Evolutionary conservation across 129 eudicot species (phyloP).

Genomic region (Artemisia annua): DNA sequence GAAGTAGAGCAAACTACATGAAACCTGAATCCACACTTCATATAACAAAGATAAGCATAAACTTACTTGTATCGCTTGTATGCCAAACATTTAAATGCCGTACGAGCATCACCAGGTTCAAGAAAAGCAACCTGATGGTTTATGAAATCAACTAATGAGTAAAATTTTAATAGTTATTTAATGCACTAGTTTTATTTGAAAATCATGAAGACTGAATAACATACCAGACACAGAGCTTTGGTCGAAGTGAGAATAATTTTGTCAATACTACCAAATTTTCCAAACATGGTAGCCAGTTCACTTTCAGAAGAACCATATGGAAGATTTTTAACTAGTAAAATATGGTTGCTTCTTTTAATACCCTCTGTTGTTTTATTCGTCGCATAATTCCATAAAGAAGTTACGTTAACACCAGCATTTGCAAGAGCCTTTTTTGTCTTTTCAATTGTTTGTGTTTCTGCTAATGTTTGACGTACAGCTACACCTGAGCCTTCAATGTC

Average conservation of each 20-base stretch:
- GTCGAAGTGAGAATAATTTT: slow-evolving; percentile 86
- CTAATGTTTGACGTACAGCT: slow-evolving; percentile 78
- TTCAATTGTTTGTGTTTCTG: slow-evolving; percentile 79
- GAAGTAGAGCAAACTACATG: slow-evolving; percentile 4
- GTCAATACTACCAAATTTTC: slow-evolving; percentile 81
- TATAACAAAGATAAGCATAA: neutral
- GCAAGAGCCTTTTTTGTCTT: slow-evolving; percentile 88
- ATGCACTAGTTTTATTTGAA: too few species aligned
- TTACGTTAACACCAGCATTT: slow-evolving; percentile 80
- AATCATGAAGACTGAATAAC: neutral
- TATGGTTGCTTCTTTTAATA: slow-evolving; percentile 81
- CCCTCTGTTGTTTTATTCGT: slow-evolving; percentile 47
- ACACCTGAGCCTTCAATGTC: slow-evolving; percentile 71
- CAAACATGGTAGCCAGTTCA: slow-evolving; percentile 77
- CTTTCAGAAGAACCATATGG: slow-evolving; percentile 83
- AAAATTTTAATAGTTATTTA: neutral
- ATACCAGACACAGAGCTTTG: slow-evolving; percentile 85
- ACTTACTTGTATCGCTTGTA: slow-evolving; percentile 97
- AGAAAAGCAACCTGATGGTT: slow-evolving; percentile 68
- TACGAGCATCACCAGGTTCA: slow-evolving; percentile 87
- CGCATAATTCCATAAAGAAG: slow-evolving; percentile 75
- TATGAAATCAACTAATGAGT: slow-evolving; percentile 12
- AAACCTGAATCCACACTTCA: neutral
- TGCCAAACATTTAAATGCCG: slow-evolving; percentile 66
- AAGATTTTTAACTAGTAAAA: slow-evolving; percentile 81